Conservation (phyloP, 225 moss, liverwort and hornwort genomes). For the Lunularia cruciata region DNA sequence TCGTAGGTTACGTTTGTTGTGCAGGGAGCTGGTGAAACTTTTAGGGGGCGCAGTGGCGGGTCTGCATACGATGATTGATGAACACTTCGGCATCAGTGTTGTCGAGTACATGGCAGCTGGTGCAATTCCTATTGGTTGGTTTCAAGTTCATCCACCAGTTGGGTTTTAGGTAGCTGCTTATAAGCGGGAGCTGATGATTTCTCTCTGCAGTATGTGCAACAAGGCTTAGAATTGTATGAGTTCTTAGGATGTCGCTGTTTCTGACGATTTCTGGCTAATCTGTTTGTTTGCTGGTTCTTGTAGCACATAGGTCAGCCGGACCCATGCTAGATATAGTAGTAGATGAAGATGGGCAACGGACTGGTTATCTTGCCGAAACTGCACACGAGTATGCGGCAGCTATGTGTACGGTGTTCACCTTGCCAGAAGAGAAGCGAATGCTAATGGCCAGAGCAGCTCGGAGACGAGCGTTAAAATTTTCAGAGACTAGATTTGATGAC, state of each 20-base stretch:
- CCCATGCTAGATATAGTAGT: slow-evolving; percentile 84
- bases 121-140: slow-evolving; percentile 81
- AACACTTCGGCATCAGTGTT: slow-evolving; percentile 95
- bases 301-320: slow-evolving; percentile 89
- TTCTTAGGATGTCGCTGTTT: neutral
- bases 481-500: slow-evolving; percentile 66
- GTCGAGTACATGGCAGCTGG: slow-evolving; percentile 98
- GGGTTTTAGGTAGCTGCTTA: too few relatives aligned
- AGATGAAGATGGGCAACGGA: slow-evolving; percentile 58
- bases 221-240: neutral
- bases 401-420: slow-evolving; percentile 60
- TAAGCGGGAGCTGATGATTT: too few relatives aligned
- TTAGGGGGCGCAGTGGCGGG: slow-evolving; percentile 81
- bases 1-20: too few relatives aligned
- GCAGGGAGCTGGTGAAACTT: slow-evolving; percentile 62
- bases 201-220: too few relatives aligned
- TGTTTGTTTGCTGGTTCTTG: slow-evolving; percentile 4
- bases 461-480: slow-evolving; percentile 69
- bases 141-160: neutral
- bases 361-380: slow-evolving; percentile 75
- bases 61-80: slow-evolving; percentile 92
- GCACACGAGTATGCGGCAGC: slow-evolving; percentile 68
- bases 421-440: slow-evolving; percentile 54
- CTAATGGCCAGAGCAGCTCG: slow-evolving; percentile 70
- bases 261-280: neutral